Conservation (phyloP, 805 yeast species). For the Candida chauliodis region DNA sequence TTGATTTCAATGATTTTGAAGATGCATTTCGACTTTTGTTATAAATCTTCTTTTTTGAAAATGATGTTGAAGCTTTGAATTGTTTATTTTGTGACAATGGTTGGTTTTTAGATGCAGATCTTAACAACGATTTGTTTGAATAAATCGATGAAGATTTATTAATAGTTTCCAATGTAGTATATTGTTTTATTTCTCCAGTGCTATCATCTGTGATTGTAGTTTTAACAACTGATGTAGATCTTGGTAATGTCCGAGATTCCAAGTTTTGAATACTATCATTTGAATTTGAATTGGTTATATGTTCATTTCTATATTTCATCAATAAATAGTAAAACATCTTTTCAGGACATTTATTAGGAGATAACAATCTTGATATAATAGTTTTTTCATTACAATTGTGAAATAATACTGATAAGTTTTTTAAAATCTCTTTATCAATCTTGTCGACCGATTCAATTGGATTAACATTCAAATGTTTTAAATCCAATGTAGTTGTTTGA, state of each 20-base stretch:
- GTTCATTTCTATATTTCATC: slow-evolving; percentile 71
- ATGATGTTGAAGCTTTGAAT: slow-evolving; percentile 38
- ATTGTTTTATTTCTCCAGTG: slow-evolving; percentile 20
- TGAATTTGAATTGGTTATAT: slow-evolving; percentile 24
- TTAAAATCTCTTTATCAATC: slow-evolving; percentile 70
- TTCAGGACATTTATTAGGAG: slow-evolving; percentile 63
- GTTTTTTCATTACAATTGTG: slow-evolving; percentile 64
- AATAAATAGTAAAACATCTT: slow-evolving; percentile 77
- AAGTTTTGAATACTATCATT: slow-evolving; percentile 22
- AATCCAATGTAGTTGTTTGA: slow-evolving; percentile 12
- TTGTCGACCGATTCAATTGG: slow-evolving; percentile 42
- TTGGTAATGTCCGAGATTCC: slow-evolving; percentile 30
- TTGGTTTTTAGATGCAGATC: slow-evolving; percentile 1
- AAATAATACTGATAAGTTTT: slow-evolving; percentile 74
- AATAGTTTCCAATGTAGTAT: slow-evolving; percentile 19
- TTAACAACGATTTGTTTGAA: slow-evolving; percentile 16
- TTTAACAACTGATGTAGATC: slow-evolving; percentile 38
- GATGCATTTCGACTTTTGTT: slow-evolving; percentile 6
- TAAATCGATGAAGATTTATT: slow-evolving; percentile 18
- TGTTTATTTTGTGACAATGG: slow-evolving; percentile 12
- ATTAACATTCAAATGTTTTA: slow-evolving; percentile 21
- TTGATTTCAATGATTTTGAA: slow-evolving; percentile 9
- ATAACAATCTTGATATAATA: slow-evolving; percentile 50
- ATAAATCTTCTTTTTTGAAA: slow-evolving; percentile 29
- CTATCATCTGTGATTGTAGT: slow-evolving; percentile 33